Percentiles rank a stretch among this genome's conserved stretches.
phyloP scores from a whole-genome alignment of 306 rosid genomes.

The Herpetospermum pedunculosum region DNA sequence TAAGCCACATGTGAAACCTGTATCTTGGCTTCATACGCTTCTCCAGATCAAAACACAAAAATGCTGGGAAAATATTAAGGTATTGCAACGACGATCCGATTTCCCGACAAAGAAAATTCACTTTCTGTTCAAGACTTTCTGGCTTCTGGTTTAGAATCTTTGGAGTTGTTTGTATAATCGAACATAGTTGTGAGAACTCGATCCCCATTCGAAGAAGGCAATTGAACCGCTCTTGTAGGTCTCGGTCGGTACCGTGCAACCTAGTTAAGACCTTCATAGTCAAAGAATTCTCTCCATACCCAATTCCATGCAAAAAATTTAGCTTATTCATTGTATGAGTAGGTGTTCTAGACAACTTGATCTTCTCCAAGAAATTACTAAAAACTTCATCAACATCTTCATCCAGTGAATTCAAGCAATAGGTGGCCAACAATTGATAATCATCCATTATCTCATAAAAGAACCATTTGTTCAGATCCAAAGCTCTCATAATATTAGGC shows the following conservation, averaged over 20 bases:
- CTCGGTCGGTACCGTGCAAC: constrained; percentile 40
- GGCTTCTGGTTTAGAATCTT: constrained; percentile 57
- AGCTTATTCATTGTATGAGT: constrained; percentile 44
- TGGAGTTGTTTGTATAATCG: constrained; percentile 29
- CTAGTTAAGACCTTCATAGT: constrained; percentile 28
- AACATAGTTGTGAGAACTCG: constrained; percentile 44
- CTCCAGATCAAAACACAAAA: constrained; percentile 55
- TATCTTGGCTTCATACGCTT: constrained; percentile 63
- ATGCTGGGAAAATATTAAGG: constrained; percentile 43
- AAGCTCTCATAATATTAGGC: constrained; percentile 55
- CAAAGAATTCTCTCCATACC: constrained; percentile 69
- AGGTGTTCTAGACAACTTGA: constrained; percentile 24
- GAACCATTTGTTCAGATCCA: constrained; percentile 60
- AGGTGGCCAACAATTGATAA: constrained; percentile 33
- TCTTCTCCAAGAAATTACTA: constrained; percentile 23
- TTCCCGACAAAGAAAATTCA: constrained; percentile 39
- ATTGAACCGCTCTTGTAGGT: constrained; percentile 48
- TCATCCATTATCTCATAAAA: constrained; percentile 38
- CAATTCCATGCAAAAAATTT: constrained; percentile 47
- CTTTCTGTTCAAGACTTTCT: constrained; percentile 37
- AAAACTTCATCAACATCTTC: constrained; percentile 32
- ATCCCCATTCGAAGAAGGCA: constrained; percentile 43
- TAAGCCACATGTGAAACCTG: constrained; percentile 50
- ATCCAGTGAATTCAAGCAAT: constrained; percentile 18
- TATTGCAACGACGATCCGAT: constrained; percentile 35